Evolutionary conservation across 352 stramenopile species (phyloP).

Genomic region (Pythium oligandrum): DNA sequence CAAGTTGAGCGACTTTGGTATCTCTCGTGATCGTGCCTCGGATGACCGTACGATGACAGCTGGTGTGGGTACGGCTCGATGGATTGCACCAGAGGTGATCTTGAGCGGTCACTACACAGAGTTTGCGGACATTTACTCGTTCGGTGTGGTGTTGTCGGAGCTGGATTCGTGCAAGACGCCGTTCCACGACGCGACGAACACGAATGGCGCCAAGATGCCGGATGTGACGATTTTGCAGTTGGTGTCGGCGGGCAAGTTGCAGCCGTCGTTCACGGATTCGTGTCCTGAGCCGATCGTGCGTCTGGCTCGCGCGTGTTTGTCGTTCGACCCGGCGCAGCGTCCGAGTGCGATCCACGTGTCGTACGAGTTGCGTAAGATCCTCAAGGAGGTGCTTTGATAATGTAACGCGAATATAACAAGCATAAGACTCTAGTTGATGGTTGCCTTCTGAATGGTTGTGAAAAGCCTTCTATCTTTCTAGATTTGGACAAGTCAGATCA

Average conservation of each 20-base stretch:
- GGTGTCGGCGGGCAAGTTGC: constrained; percentile 62
- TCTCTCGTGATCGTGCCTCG: constrained; percentile 44
- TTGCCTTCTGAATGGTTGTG: no score
- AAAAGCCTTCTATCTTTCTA: no score
- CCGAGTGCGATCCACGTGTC: constrained; percentile 74
- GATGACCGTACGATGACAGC: constrained; percentile 64
- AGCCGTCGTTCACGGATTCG: constrained; percentile 47
- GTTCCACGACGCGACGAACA: constrained; percentile 59
- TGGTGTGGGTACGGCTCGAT: constrained; percentile 43
- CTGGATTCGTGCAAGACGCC: constrained; percentile 61
- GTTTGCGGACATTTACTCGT: constrained; percentile 22
- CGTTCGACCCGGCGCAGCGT: constrained; percentile 56
- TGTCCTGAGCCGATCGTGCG: constrained; percentile 53
- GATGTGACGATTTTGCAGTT: constrained; percentile 59
- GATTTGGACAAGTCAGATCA: no score
- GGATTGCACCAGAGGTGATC: constrained; percentile 28
- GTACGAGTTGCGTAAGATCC: constrained; percentile 75
- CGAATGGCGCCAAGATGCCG: constrained; percentile 54
- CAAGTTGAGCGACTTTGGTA: constrained; percentile 71
- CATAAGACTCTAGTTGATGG: no score
- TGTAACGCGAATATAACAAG: no score
- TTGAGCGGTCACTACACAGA: constrained; percentile 9
- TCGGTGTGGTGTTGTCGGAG: constrained; percentile 46
- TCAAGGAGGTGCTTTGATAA: constrained; percentile 56
- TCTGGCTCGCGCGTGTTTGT: constrained; percentile 54